Percentiles rank a stretch among this genome's conserved stretches.
These are phyloP conservation scores for Chalaropsis thielavioides DNA, from an alignment of 2,329 filamentous ascomycete genomes.

Conservation along the genomic window DNA sequence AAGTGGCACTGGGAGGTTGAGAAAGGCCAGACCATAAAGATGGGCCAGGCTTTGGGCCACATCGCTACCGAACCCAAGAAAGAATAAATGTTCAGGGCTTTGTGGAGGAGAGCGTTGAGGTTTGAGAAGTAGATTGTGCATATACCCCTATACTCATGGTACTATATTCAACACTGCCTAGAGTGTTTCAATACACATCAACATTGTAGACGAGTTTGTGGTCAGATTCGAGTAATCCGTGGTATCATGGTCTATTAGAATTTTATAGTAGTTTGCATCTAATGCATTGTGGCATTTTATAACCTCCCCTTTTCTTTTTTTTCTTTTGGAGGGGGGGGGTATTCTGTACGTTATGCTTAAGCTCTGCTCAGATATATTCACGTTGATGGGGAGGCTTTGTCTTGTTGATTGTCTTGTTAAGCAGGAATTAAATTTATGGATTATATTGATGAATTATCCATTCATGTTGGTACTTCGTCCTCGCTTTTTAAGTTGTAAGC, in stretches of 20 bases:
- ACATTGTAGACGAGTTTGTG: neutral
- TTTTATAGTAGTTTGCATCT: too few species aligned
- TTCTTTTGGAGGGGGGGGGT: too few species aligned
- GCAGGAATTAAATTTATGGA: too few species aligned
- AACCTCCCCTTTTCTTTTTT: too few species aligned
- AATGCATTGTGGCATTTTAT: too few species aligned
- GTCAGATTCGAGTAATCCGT: neutral
- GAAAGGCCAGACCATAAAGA: slow-evolving; percentile 75
- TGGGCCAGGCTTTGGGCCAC: slow-evolving; percentile 72
- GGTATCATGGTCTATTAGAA: too few species aligned
- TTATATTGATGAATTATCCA: neutral
- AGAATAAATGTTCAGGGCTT: neutral
- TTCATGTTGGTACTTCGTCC: neutral
- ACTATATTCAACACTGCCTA: slow-evolving; percentile 1
- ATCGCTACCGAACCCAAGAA: slow-evolving; percentile 40
- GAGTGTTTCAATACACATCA: slow-evolving; percentile 1
- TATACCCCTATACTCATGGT: neutral
- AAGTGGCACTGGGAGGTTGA: slow-evolving; percentile 70
- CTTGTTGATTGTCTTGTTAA: too few species aligned
- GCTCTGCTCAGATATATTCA: too few species aligned
- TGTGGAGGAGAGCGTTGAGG: too few species aligned
- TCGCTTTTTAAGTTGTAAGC: neutral
- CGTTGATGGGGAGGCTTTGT: too few species aligned
- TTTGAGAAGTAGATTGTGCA: neutral
- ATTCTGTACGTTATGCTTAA: too few species aligned